A percentile compares a stretch with the other conserved stretches of the same genome.
Conservation (phyloP, 2,329 filamentous ascomycete genomes). For the Aspergillus sp. region DNA sequence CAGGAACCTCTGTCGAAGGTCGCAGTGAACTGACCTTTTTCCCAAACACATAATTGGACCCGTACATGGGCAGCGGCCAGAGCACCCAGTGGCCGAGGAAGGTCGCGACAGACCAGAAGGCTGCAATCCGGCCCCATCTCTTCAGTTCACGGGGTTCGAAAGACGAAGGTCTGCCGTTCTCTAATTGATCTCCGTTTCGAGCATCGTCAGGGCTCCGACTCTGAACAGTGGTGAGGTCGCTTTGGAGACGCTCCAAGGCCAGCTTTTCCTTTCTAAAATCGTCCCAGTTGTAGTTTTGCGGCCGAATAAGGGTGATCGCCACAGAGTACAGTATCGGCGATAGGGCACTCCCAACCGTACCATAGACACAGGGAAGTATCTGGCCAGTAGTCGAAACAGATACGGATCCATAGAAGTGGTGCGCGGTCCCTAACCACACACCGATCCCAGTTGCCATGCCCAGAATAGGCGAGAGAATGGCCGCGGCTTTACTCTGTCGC, state of each 20-base stretch:
- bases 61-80: slow-evolving; percentile 58
- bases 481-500: slow-evolving; percentile 50
- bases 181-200: not conserved
- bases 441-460: slow-evolving; percentile 53
- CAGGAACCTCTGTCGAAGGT: not conserved
- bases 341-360: slow-evolving; percentile 53
- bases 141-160: slow-evolving; percentile 41
- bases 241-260: slow-evolving; percentile 25
- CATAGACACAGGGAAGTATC: slow-evolving; percentile 53
- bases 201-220: not conserved
- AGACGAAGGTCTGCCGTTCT: slow-evolving; percentile 4
- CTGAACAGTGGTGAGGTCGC: slow-evolving; percentile 21
- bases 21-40: slow-evolving; percentile 31
- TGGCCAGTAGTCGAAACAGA: slow-evolving; percentile 50
- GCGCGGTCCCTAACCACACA: slow-evolving; percentile 53
- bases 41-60: slow-evolving; percentile 49
- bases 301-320: slow-evolving; percentile 47
- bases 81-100: slow-evolving; percentile 56
- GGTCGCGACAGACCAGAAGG: slow-evolving; percentile 49
- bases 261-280: slow-evolving; percentile 36
- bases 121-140: slow-evolving; percentile 48
- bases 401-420: slow-evolving; percentile 48
- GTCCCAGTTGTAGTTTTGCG: slow-evolving; percentile 44
- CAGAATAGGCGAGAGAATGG: slow-evolving; percentile 51
- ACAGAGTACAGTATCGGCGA: slow-evolving; percentile 53